A percentile compares a stretch with the other conserved stretches of the same genome.
Conservation (phyloP, 1,284 basidiomycete species). For the Ustilago lituana region DNA sequence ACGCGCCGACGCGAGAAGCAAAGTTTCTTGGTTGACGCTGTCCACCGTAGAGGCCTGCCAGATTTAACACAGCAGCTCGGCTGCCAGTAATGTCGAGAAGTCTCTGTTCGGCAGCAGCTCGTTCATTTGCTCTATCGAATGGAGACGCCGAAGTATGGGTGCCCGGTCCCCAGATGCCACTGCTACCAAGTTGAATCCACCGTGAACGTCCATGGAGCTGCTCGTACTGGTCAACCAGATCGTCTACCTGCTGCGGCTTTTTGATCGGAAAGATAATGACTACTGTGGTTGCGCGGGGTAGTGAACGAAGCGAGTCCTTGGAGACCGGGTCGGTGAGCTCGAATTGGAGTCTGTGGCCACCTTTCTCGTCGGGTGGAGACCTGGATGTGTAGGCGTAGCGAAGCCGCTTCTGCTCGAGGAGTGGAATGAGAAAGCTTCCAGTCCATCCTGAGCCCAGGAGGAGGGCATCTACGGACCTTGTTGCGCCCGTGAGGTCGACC, state of each 20-base stretch:
- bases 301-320: conserved; percentile 68
- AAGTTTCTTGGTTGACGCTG: conserved; percentile 49
- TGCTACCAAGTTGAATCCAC: conserved; percentile 61
- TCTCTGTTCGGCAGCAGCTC: conserved; percentile 39
- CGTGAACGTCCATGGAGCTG: conserved; percentile 25
- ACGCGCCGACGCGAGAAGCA: conserved; percentile 41
- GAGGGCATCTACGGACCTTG: conserved; percentile 71
- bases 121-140: conserved; percentile 32
- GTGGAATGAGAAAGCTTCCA: conserved; percentile 74
- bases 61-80: conserved; percentile 46
- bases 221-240: conserved; percentile 49
- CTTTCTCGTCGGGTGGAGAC: conserved; percentile 67
- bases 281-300: conserved; percentile 74
- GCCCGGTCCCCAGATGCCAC: conserved; percentile 54
- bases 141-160: conserved; percentile 34
- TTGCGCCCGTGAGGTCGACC: not conserved
- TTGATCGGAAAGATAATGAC: conserved; percentile 73
- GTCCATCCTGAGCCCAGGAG: conserved; percentile 79
- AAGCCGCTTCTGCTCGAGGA: conserved; percentile 67
- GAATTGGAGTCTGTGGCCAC: conserved; percentile 61
- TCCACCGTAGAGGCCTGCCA: conserved; percentile 57
- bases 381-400: conserved; percentile 71
- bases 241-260: conserved; percentile 31
- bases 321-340: conserved; percentile 64
- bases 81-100: conserved; percentile 33